A percentile compares a stretch with the other conserved stretches of the same genome.
These are phyloP conservation scores for Yamadazyma diddensiae DNA, from an alignment of 1,139 yeast species.

Conservation along the genomic window DNA sequence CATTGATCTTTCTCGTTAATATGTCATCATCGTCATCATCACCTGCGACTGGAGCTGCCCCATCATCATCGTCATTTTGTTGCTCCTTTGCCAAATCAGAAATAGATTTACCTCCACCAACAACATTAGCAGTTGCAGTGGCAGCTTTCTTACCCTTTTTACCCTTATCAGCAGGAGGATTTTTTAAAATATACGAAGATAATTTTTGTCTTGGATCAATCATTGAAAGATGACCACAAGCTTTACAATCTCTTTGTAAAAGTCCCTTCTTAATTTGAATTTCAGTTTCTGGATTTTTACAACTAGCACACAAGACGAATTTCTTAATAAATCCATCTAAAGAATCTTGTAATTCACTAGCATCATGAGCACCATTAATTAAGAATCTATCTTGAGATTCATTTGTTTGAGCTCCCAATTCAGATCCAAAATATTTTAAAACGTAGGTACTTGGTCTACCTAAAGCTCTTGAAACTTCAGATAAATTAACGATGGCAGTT, in stretches of 20 bases:
- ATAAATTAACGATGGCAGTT: conserved; percentile 85
- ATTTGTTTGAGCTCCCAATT: conserved; percentile 94
- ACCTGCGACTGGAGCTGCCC: conserved; percentile 24
- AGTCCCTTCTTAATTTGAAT: conserved; percentile 74
- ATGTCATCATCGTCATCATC: conserved; percentile 70
- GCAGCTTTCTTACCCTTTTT: conserved; percentile 72
- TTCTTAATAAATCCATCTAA: conserved; percentile 91
- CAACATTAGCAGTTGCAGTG: conserved; percentile 87
- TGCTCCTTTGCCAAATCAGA: conserved; percentile 67
- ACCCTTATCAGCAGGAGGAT: conserved; percentile 75
- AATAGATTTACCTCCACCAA: conserved; percentile 82
- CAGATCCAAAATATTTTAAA: conserved; percentile 92
- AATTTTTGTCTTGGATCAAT: conserved; percentile 88
- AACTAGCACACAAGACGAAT: conserved; percentile 89
- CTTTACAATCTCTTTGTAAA: conserved; percentile 92
- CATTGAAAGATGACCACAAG: conserved; percentile 89
- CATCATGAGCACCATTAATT: conserved; percentile 94
- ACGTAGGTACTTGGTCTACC: conserved; percentile 91
- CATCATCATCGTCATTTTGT: conserved; percentile 41
- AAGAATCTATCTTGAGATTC: conserved; percentile 82
- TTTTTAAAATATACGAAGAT: conserved; percentile 81
- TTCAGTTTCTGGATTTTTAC: conserved; percentile 98
- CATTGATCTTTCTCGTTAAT: conserved; percentile 75
- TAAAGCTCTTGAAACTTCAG: conserved; percentile 93
- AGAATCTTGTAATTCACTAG: conserved; percentile 85